A percentile compares a stretch with the other conserved stretches of the same genome.
phyloP scores from a whole-genome alignment of 2,329 filamentous ascomycete genomes.

The Capronia epimyces region DNA sequence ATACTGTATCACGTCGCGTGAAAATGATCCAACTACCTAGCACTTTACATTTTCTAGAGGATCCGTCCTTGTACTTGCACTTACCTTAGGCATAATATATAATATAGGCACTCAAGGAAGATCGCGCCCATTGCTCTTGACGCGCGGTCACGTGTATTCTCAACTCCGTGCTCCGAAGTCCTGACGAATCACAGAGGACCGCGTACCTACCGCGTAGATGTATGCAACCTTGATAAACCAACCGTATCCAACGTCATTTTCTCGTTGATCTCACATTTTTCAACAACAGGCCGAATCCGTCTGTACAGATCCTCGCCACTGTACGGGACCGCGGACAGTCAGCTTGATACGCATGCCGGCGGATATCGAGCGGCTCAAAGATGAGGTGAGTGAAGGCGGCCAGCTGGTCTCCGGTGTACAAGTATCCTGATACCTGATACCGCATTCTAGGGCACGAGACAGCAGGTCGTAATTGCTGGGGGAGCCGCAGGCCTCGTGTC shows the following conservation, averaged over 20 bases:
- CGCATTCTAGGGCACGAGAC: slow-evolving; percentile 56
- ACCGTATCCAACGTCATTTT: slow-evolving; percentile 3
- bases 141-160: background rate
- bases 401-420: background rate
- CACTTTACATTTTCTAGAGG: too few relatives aligned
- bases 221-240: background rate
- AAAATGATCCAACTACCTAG: too few relatives aligned
- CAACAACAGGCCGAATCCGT: background rate
- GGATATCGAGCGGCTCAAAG: slow-evolving; percentile 59
- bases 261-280: background rate
- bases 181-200: too few relatives aligned
- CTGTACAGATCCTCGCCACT: background rate
- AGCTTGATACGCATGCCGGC: slow-evolving; percentile 55
- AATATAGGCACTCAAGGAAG: background rate
- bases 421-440: background rate
- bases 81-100: too few relatives aligned
- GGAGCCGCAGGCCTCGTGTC: slow-evolving; percentile 78
- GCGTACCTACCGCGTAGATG: too few relatives aligned
- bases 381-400: slow-evolving; percentile 52
- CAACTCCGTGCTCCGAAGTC: too few relatives aligned
- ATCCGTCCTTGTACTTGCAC: too few relatives aligned
- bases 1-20: too few relatives aligned
- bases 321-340: background rate
- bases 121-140: background rate
- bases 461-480: slow-evolving; percentile 61